Percentiles rank a stretch among this genome's conserved stretches.
These are phyloP conservation scores for Tolypocladium nubicola DNA, from an alignment of 2,329 filamentous ascomycete species.

Conservation along the genomic window DNA sequence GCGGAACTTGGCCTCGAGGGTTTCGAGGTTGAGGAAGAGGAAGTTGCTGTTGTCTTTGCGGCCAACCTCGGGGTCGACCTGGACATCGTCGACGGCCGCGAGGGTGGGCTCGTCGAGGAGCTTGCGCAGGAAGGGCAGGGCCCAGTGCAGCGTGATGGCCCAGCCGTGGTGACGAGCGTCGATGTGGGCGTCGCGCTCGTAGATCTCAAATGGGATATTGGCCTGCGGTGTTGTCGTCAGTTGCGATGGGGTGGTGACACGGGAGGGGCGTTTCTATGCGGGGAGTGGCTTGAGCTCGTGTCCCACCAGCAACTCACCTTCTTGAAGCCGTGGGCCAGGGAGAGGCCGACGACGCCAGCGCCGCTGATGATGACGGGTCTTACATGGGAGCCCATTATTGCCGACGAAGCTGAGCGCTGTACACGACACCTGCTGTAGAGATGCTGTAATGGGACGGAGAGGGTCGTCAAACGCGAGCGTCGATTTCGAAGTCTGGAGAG, in stretches of 20 bases:
- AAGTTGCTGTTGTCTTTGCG: slow-evolving; percentile 26
- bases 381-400: slow-evolving; percentile 1
- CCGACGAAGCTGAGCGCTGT: background rate
- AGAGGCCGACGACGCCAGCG: slow-evolving; percentile 25
- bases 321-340: slow-evolving; percentile 24
- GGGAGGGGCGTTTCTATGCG: no score
- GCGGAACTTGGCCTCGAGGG: slow-evolving; percentile 24
- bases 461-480: background rate
- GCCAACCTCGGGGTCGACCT: slow-evolving; percentile 25
- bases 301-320: slow-evolving; percentile 12
- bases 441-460: background rate
- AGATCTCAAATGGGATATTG: slow-evolving; percentile 18
- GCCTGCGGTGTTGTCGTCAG: slow-evolving; percentile 9
- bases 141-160: slow-evolving; percentile 52
- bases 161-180: slow-evolving; percentile 34
- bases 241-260: background rate
- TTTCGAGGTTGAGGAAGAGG: slow-evolving; percentile 28
- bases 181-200: slow-evolving; percentile 18
- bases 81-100: slow-evolving; percentile 12
- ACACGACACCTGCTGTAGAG: background rate
- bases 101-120: slow-evolving; percentile 13
- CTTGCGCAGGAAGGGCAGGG: slow-evolving; percentile 22
- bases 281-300: background rate
- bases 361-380: slow-evolving; percentile 24
- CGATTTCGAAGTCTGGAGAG: background rate